These are phyloP conservation scores for Leucocoprinus leucothites DNA, from an alignment of 768 basidiomycete genomes.

Conservation along the genomic window DNA sequence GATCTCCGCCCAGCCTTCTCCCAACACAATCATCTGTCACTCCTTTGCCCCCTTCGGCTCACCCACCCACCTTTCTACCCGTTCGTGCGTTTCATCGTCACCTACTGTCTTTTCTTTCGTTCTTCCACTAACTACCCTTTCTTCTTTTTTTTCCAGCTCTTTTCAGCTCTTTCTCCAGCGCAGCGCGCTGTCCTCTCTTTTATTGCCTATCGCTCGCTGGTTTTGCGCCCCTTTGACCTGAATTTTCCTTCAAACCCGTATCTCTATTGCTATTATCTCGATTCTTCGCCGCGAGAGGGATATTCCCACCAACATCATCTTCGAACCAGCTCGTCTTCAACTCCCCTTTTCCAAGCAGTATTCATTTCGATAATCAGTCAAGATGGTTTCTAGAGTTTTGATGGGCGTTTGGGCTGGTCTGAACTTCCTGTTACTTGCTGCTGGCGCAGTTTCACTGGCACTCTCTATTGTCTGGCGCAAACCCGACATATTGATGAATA, in stretches of 20 bases:
- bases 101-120: constrained; percentile 9
- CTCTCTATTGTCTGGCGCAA: constrained; percentile 72
- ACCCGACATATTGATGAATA: constrained; percentile 68
- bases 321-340: constrained; percentile 11
- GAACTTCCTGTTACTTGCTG: constrained; percentile 66
- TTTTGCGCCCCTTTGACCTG: not conserved
- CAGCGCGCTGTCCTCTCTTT: constrained; percentile 57
- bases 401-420: constrained; percentile 72
- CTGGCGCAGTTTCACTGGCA: constrained; percentile 61
- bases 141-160: constrained; percentile 26
- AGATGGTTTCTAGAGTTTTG: constrained; percentile 72
- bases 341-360: constrained; percentile 6
- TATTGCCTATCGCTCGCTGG: constrained; percentile 24
- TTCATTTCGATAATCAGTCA: constrained; percentile 19
- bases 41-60: not conserved
- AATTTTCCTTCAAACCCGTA: constrained; percentile 20
- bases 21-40: too few relatives aligned
- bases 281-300: constrained; percentile 52
- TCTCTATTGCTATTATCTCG: constrained; percentile 20
- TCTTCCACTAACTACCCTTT: constrained; percentile 10
- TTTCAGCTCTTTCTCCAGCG: constrained; percentile 37
- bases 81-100: constrained; percentile 10
- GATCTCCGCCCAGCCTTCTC: not conserved
- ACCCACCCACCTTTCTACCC: not conserved
- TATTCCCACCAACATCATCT: constrained; percentile 14